Base-by-base conservation (phyloP, 2,329 filamentous ascomycete species). In the Colletotrichum tabaci region DNA sequence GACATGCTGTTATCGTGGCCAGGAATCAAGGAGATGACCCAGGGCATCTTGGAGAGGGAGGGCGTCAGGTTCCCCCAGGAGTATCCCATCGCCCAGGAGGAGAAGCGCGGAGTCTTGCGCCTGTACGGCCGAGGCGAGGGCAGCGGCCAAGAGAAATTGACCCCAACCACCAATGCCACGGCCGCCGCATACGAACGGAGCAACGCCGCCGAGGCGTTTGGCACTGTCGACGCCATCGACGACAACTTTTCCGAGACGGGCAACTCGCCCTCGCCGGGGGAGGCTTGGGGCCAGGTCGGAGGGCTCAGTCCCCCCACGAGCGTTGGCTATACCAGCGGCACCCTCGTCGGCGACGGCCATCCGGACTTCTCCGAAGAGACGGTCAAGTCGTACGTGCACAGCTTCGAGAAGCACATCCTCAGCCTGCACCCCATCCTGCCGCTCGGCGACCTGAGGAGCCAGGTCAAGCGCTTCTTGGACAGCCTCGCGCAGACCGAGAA, bases 81-180 rank as follows among this genome's bases (percentile, higher is more conserved):
- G 74, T 97, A 95, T 79, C 94, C 95, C 0, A 93, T 96, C 80
- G 87, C 90, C 38, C 86, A 91, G 63, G 95, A 97, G 80, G 90
- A 94, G 77, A 87, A 87, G 67, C 89, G 94, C 40, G 94, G 94
- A 1, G 82, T 93, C 8, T 84, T 97, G 50, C 90, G 93, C 30
- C 85, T 96, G 2, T 95, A 93, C 80, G 94, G 94, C 1, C 89
- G 91, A 71, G 95, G 95, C 4, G 94, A 97, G 81, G 93, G 93
- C 42, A 84, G 88, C 35, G 91, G 92, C 75, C 84, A 86, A 30
- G 84, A 81, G 9, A 82, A 85, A 26, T 4, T 4, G 42, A 84
- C 82, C 35, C 21, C 50, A 10, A 10, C 21, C 30, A 26, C 38
- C 3, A 5, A 2, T 2, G 55, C 21, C 6, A 44, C 38, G 2